phyloP scores from a whole-genome alignment of 2,329 filamentous ascomycete species.

The Talaromyces sp. region DNA sequence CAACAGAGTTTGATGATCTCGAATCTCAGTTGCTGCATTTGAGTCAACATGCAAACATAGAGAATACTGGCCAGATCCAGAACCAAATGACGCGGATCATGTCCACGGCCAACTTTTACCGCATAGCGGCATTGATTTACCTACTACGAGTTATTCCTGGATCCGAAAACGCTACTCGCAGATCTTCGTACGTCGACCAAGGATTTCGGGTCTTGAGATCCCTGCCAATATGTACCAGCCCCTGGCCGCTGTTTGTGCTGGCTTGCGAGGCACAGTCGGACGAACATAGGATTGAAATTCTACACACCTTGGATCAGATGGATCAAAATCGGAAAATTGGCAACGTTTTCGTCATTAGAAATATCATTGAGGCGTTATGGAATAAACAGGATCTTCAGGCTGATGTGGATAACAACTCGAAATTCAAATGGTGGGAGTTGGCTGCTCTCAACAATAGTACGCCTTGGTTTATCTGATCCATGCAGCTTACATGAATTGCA shows the following conservation, averaged over 20 bases:
- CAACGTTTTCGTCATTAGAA: constrained; percentile 13
- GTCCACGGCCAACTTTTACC: not conserved
- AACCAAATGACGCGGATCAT: not conserved
- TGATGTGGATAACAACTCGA: not conserved
- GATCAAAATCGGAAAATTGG: constrained; percentile 14
- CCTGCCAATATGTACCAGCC: constrained; percentile 13
- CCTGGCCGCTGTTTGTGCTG: constrained; percentile 14
- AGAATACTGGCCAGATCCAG: not conserved
- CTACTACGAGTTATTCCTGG: not conserved
- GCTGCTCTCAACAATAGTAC: not conserved
- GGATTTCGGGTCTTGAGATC: constrained; percentile 1
- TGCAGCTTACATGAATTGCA: not conserved
- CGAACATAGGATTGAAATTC: constrained; percentile 7
- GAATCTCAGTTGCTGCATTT: not conserved
- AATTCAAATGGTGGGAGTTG: not conserved
- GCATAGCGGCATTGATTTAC: constrained; percentile 8
- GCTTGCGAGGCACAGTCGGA: constrained; percentile 10
- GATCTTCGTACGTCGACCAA: not conserved
- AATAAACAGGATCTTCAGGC: constrained; percentile 9
- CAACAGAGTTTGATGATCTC: not conserved
- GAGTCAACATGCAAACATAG: not conserved
- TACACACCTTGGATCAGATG: constrained; percentile 8
- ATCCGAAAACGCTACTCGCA: not conserved
- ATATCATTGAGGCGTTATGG: constrained; percentile 9
- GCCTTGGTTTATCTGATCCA: constrained; percentile 5